Evolutionary conservation across 805 yeast species (phyloP).

Genomic region (Wickerhamomyces kurtzmanii): DNA sequence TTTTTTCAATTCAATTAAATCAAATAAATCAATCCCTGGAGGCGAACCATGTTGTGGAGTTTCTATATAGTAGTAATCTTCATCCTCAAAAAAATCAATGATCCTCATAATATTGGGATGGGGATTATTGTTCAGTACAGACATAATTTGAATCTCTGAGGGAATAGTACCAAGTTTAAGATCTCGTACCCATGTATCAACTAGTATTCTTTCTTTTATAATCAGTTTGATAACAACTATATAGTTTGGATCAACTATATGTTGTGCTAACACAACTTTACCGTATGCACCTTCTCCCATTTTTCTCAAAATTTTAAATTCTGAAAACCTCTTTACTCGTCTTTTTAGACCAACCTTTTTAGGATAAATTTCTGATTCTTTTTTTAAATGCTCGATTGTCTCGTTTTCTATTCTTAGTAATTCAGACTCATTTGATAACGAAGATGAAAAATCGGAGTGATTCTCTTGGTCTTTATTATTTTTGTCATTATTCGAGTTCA

Average conservation of each 20-base stretch:
- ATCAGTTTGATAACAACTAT: conserved; percentile 80
- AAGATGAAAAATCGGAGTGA: too few species aligned
- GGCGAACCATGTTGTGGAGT: conserved; percentile 85
- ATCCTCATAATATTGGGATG: conserved; percentile 84
- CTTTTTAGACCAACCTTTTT: conserved; percentile 55
- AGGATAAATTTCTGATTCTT: conserved; percentile 23
- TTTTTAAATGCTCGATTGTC: conserved; percentile 25
- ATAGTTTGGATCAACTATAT: conserved; percentile 50
- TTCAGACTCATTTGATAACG: too few species aligned
- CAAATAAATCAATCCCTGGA: conserved; percentile 90
- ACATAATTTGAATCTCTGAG: conserved; percentile 91
- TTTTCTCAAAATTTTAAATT: conserved; percentile 60
- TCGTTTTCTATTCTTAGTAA: conserved; percentile 36
- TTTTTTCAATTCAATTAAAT: conserved; percentile 77
- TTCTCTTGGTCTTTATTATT: too few species aligned
- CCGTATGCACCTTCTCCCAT: conserved; percentile 98
- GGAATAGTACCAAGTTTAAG: conserved; percentile 88
- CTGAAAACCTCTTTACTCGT: conserved; percentile 61
- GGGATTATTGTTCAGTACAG: conserved; percentile 63
- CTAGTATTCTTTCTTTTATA: conserved; percentile 84
- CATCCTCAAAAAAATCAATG: conserved; percentile 90
- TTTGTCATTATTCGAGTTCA: conserved; percentile 5
- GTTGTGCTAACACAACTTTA: conserved; percentile 73
- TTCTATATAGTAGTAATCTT: conserved; percentile 79
- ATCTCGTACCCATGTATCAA: conserved; percentile 97